Evolutionary conservation across 192 early-diverging fungal species (phyloP), one percentile per base, ranked within the genome.

Genomic region (Entomortierella beljakovae): DNA sequence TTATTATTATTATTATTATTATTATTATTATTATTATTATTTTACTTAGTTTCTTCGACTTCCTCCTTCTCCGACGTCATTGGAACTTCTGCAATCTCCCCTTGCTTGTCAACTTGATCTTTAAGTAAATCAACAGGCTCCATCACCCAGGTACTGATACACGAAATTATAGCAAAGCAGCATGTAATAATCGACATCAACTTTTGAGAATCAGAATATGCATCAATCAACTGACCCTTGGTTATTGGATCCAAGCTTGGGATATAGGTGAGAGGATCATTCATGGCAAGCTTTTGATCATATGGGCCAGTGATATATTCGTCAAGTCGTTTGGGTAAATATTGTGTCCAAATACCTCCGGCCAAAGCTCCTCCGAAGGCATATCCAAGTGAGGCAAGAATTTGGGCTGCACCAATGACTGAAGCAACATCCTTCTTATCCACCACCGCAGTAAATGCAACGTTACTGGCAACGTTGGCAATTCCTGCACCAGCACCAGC

Each of bases 311-410:
- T 77, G 22, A 77, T 55, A 43, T 69, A 56, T n/a, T 33, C 26
- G 25, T 46, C 54, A 33, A 77, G 48, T 32, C 66, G 46, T 1
- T 16, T 43, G 3, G 74, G 74, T 37, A 77, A 33, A 22, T 77
- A 77, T 56, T 77, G 74, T 6, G 74, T 77, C 74, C 74, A 77
- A 46, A n/a, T n/a, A n/a, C n/a, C n/a, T n/a, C n/a, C n/a, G n/a
- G n/a, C n/a, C n/a, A n/a, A n/a, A n/a, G n/a, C n/a, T n/a, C n/a
- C n/a, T n/a, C n/a, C n/a, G n/a, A n/a, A n/a, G n/a, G n/a, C n/a
- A n/a, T n/a, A 77, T 31, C 74, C 74, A 25, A 77, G 69, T 0
- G 74, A 62, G 1, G 66, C 74, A 28, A 77, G 32, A 37, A 77
- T 62, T 55, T 77, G 74, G 3, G 60, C 69, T 1, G 55, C 61